Conservation (phyloP, 441 rosid species). For the Monsonia emarginata region DNA sequence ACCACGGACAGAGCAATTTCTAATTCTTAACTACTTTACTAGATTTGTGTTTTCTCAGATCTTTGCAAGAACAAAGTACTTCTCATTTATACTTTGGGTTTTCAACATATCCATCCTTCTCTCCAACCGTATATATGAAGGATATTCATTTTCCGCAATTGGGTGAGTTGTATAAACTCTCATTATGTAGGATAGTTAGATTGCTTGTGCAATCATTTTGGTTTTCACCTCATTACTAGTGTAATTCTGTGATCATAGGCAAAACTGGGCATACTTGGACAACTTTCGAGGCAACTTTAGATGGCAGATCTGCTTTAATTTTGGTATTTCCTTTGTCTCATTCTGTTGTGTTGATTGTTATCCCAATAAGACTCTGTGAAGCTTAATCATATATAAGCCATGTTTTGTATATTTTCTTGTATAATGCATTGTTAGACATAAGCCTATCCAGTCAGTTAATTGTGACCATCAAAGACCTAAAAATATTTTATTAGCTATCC, state of each 20-base stretch:
- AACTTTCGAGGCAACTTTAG: constrained; percentile 75
- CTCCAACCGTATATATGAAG: constrained; percentile 72
- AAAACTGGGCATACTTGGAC: constrained; percentile 58
- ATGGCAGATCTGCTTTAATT: constrained; percentile 96
- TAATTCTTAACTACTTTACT: constrained; percentile 23
- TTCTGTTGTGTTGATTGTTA: constrained; percentile 1
- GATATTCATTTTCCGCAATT: constrained; percentile 67
- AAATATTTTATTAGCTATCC: neutral
- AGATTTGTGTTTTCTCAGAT: constrained; percentile 41
- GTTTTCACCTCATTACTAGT: constrained; percentile 5
- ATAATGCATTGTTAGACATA: neutral
- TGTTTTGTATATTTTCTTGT: neutral
- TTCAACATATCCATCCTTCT: constrained; percentile 68
- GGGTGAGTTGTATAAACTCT: constrained; percentile 48
- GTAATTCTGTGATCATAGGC: constrained; percentile 32
- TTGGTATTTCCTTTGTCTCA: constrained; percentile 43
- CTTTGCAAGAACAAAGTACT: constrained; percentile 47
- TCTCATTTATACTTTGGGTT: constrained; percentile 52
- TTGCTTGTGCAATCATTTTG: constrained; percentile 9
- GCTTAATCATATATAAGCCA: neutral
- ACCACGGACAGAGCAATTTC: neutral
- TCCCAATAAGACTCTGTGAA: neutral
- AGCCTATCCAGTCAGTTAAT: neutral
- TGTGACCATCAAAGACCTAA: neutral
- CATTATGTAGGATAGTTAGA: neutral